Evolutionary conservation across 1,284 basidiomycete genomes (phyloP).

Genomic region (Puccinia horiana): DNA sequence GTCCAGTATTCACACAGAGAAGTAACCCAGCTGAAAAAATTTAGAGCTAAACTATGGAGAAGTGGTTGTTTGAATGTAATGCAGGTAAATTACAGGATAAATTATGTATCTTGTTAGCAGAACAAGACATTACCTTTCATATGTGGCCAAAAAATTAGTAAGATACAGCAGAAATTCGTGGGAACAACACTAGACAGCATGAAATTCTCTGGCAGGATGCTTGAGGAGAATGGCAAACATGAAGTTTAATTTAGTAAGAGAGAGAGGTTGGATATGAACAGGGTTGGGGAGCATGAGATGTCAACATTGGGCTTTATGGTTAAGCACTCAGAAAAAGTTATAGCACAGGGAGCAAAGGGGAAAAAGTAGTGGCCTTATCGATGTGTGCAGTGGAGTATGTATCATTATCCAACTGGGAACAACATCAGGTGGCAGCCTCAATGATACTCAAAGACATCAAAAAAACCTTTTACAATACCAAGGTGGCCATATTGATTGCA

Average conservation of each 20-base stretch:
- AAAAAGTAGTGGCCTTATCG: no score
- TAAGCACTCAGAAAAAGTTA: background rate
- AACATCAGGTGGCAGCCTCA: background rate
- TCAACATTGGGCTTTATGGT: background rate
- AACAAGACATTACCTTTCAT: slow-evolving; percentile 61
- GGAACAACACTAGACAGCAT: slow-evolving; percentile 60
- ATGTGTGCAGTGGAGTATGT: slow-evolving; percentile 22
- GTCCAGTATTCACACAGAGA: background rate
- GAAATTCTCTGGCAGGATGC: slow-evolving; percentile 61
- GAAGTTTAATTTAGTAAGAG: background rate
- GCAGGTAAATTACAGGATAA: slow-evolving; percentile 59
- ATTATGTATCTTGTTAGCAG: slow-evolving; percentile 61
- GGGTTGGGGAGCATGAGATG: slow-evolving; percentile 18
- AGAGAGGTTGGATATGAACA: slow-evolving; percentile 27
- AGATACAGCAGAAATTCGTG: slow-evolving; percentile 57
- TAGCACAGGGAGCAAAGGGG: background rate
- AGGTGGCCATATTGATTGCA: background rate
- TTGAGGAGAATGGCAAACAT: slow-evolving; percentile 62
- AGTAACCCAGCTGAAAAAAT: background rate
- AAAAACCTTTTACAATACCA: slow-evolving; percentile 5
- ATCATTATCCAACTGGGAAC: background rate
- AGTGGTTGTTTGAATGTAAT: no score
- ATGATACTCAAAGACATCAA: background rate
- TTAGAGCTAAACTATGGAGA: background rate
- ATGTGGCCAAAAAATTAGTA: slow-evolving; percentile 59